Evolutionary conservation across 2,329 filamentous ascomycete species (phyloP), one percentile per base, ranked within the genome.

Genomic region (Fonsecaea pedrosoi): DNA sequence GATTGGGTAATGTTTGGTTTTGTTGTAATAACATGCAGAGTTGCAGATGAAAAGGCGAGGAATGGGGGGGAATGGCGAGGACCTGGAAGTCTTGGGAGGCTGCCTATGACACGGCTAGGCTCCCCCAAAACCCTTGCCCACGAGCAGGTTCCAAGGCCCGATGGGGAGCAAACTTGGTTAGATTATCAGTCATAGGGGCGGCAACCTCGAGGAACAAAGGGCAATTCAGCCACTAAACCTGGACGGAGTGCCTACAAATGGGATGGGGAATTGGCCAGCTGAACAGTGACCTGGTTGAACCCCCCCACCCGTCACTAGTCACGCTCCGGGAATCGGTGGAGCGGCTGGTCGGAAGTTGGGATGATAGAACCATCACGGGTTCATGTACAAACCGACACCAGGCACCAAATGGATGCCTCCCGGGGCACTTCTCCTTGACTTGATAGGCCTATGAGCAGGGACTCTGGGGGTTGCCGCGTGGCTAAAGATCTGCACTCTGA

Each of bases 21-120:
- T 54, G 60, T 56, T 63, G 60, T 56, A 37, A 34, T 57, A 35
- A 35, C 37, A 57, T 58, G 54, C 54, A 59, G 45, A 61, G 40
- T 53, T 60, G 57, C 40, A 48, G 21, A 60, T 37, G 40, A 42
- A 9, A 54, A 30, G 3, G 58, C 42, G 58, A 60, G 42, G 58
- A 53, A 25, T 32, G 40, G 50, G 42, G 35, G 25, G 25, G 2
- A 25, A 50, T 18, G n/a, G 2, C 6, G 9, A 38, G n/a, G 37
- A 10, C 13, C 10, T 25, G 34, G 55, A 25, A 12, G 57, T 15
- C 32, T 32, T 60, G 42, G 57, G 38, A n/a, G 10, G 9, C 12
- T 60, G 40, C 40, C 45, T 34, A 10, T 21, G 10, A n/a, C 40
- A 40, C 25, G 40, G 45, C 45, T 50, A 50, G 45, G 45, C 45